These are phyloP conservation scores for Violaceomyces palustris DNA, from an alignment of 1,284 basidiomycete genomes.

Conservation along the genomic window DNA sequence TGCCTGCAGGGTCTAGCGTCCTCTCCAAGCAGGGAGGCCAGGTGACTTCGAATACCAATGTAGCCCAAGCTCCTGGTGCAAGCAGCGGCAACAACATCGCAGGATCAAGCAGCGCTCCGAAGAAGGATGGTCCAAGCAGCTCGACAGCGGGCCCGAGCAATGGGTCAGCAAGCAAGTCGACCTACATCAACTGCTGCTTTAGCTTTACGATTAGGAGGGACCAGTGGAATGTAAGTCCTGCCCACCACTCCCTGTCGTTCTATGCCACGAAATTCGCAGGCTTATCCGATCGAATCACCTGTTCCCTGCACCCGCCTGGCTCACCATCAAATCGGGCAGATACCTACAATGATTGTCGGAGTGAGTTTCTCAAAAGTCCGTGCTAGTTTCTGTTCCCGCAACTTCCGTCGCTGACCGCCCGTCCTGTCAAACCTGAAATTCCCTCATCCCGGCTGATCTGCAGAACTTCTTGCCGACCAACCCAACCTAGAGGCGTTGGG, in stretches of 20 bases:
- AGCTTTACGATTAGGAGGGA: conserved; percentile 90
- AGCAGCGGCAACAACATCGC: not conserved
- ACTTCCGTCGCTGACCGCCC: too few species aligned
- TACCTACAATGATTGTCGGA: conserved; percentile 24
- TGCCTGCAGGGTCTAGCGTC: conserved; percentile 8
- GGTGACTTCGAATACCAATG: not conserved
- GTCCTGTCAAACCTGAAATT: not conserved
- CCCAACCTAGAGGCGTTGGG: too few species aligned
- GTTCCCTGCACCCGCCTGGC: not conserved
- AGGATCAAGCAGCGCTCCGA: not conserved
- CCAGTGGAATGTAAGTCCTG: conserved; percentile 42
- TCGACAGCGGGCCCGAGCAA: conserved; percentile 9
- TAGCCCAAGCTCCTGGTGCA: too few species aligned
- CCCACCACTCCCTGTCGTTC: not conserved
- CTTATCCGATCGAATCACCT: not conserved
- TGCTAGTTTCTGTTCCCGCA: too few species aligned
- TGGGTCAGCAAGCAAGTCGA: conserved; percentile 56
- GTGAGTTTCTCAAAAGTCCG: too few species aligned
- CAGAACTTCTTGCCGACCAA: conserved; percentile 26
- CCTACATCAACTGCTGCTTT: conserved; percentile 83
- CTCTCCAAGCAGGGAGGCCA: conserved; percentile 3
- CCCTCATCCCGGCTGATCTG: not conserved
- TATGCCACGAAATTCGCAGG: not conserved
- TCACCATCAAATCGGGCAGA: not conserved
- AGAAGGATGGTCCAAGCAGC: not conserved